Base-by-base conservation (phyloP, 345 rosid genomes). In the Trapa bicornis region DNA sequence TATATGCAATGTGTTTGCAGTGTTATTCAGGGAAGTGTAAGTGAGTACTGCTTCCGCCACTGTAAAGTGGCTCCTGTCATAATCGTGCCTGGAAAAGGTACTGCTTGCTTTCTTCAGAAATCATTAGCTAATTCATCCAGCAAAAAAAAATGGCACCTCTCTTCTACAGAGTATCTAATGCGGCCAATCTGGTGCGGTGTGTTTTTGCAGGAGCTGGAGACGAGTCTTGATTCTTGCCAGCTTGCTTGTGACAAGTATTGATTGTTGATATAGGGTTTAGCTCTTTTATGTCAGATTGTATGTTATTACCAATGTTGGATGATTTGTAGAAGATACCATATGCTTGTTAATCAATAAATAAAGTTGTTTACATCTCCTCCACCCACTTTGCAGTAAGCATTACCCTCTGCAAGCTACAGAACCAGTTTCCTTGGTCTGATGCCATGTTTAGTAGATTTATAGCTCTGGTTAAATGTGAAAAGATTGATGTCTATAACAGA, bases 31-130 rank as follows among this genome's bases (percentile, higher is more conserved):
- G 97, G 92, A 68, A 92, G 96, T 65, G 85, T 87, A 39, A 77
- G 96, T 38, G 90, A 89, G 80, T 79, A 84, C 71, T 87, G 94
- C 78, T 86, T 86, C 84, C 97, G 82, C 81, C 78, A 87, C 60
- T 89, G 96, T 76, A 84, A 86, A 81, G 76, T 88, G 4, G 88
- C 97, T 53, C 98, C 96, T 0, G 75, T 89, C 72, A 78, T 83
- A 41, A 79, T 83, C 7, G 96, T 92, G 57, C 98, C 98, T 9
- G 96, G 90, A 10, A 81, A 77, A 89, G 96, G 97, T 89, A 76
- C 71, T 76, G 32, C 61, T 71, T 76, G 32, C 61, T 45, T 37
- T 54, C 33, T n/a, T 54, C 35, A 4, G 9, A 3, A 11, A 45
- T 45, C 48, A 45, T 45, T 41, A 41, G 6, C 4, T 2, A 41